These are phyloP conservation scores for Dryas octopetala DNA, from an alignment of 306 rosid species.

Conservation along the genomic window DNA sequence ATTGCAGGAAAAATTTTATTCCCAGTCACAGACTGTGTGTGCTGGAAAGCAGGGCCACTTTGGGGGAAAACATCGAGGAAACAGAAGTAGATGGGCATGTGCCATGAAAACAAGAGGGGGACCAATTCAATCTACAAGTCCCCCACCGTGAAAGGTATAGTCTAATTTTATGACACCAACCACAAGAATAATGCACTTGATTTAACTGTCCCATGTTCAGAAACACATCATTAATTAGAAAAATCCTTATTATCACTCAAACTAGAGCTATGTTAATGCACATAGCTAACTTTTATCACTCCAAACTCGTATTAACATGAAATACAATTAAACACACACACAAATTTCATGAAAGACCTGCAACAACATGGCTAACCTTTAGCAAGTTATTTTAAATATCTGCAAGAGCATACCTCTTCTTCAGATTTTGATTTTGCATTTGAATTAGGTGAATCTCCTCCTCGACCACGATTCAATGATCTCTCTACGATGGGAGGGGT, in stretches of 20 bases:
- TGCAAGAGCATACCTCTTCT: slow-evolving; percentile 47
- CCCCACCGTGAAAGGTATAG: slow-evolving; percentile 43
- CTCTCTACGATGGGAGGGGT: slow-evolving; percentile 64
- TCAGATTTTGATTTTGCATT: slow-evolving; percentile 41
- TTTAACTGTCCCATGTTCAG: slow-evolving; percentile 37
- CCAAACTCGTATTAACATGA: no score
- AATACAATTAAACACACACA: not conserved
- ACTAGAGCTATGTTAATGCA: no score
- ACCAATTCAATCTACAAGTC: slow-evolving; percentile 36
- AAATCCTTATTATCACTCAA: not conserved
- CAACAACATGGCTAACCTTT: not conserved
- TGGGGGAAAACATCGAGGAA: slow-evolving; percentile 36
- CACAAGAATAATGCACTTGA: slow-evolving; percentile 8
- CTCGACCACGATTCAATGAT: slow-evolving; percentile 38
- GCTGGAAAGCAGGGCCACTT: slow-evolving; percentile 41
- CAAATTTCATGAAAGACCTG: no score
- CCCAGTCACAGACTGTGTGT: slow-evolving; percentile 19
- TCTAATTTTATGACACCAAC: slow-evolving; percentile 26
- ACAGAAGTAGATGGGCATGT: slow-evolving; percentile 36
- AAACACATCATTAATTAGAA: slow-evolving; percentile 23
- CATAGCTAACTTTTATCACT: no score
- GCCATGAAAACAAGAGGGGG: slow-evolving; percentile 40
- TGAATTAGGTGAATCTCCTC: slow-evolving; percentile 51
- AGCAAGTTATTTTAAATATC: not conserved
- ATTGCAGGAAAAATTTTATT: slow-evolving; percentile 18